Conservation (phyloP, 352 stramenopile genomes). For the Phytophthora vignae region DNA sequence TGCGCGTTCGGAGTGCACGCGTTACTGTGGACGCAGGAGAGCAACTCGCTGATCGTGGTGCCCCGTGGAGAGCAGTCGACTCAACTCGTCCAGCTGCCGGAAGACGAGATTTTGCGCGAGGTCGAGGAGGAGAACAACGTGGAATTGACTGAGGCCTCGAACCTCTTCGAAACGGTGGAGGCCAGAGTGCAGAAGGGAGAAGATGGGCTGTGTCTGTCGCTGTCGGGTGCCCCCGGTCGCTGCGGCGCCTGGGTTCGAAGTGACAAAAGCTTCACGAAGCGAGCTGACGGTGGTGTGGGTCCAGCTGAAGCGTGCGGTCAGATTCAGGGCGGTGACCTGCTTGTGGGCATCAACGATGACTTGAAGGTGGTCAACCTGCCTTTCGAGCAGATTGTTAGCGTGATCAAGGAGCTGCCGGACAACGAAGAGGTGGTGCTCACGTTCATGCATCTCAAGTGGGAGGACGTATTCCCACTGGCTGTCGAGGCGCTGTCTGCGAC, state of each 20-base stretch:
- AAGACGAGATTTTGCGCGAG: constrained; percentile 24
- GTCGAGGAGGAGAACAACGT: constrained; percentile 24
- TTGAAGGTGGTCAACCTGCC: constrained; percentile 58
- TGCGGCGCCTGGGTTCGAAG: constrained; percentile 85
- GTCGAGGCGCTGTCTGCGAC: constrained; percentile 52
- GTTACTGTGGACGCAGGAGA: constrained; percentile 73
- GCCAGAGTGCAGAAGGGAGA: constrained; percentile 64
- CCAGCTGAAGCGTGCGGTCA: constrained; percentile 65
- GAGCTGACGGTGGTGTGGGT: constrained; percentile 56
- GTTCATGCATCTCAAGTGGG: constrained; percentile 73
- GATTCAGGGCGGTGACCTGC: constrained; percentile 74
- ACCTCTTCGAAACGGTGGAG: constrained; percentile 57
- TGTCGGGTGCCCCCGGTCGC: constrained; percentile 74
- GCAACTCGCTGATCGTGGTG: constrained; percentile 65
- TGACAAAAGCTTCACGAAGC: constrained; percentile 74
- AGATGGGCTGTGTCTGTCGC: constrained; percentile 81
- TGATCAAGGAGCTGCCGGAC: constrained; percentile 66
- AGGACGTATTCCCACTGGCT: constrained; percentile 62
- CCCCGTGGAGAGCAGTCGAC: constrained; percentile 59
- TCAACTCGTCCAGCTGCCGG: constrained; percentile 38
- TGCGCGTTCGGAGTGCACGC: constrained; percentile 65
- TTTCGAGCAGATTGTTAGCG: constrained; percentile 76
- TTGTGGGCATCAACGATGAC: constrained; percentile 74
- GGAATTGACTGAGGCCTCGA: constrained; percentile 16
- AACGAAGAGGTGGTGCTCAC: constrained; percentile 51